These are phyloP conservation scores for Drosera capensis DNA, from an alignment of 148 eudicot species.

Conservation along the genomic window DNA sequence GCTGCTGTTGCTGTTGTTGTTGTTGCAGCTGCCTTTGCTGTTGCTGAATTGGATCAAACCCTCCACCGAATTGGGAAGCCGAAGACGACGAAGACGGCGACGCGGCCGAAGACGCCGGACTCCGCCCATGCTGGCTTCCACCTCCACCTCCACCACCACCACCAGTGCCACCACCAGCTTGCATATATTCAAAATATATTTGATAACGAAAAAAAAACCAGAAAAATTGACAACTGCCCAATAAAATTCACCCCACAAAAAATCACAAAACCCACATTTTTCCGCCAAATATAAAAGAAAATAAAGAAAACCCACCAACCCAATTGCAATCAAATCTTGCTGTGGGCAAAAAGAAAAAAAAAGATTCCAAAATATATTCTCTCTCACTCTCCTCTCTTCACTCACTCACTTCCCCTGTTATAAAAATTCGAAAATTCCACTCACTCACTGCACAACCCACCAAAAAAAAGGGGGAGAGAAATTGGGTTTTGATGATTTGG, in stretches of 20 bases:
- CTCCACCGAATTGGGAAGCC: constrained; percentile 41
- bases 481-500: too few species aligned
- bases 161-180: constrained; percentile 85
- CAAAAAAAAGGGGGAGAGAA: too few species aligned
- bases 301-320: too few species aligned
- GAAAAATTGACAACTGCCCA: constrained; percentile 9
- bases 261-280: neutral
- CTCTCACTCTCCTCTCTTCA: too few species aligned
- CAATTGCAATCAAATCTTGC: too few species aligned
- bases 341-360: too few species aligned
- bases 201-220: constrained; percentile 1
- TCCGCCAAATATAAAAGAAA: too few species aligned
- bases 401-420: too few species aligned
- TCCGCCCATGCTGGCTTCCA: constrained; percentile 50
- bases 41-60: constrained; percentile 54
- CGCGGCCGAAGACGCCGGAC: constrained; percentile 55
- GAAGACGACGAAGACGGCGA: constrained; percentile 83
- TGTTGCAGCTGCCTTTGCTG: constrained; percentile 24
- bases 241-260: neutral
- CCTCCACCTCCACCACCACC: constrained; percentile 32
- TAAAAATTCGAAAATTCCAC: too few species aligned
- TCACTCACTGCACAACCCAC: too few species aligned
- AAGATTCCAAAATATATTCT: too few species aligned
- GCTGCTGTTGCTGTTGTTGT: constrained; percentile 27
- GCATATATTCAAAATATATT: constrained; percentile 39